Percentiles rank a stretch among this genome's conserved stretches.
phyloP scores from a whole-genome alignment of 441 rosid species.

The Flueggea neowawraea region DNA sequence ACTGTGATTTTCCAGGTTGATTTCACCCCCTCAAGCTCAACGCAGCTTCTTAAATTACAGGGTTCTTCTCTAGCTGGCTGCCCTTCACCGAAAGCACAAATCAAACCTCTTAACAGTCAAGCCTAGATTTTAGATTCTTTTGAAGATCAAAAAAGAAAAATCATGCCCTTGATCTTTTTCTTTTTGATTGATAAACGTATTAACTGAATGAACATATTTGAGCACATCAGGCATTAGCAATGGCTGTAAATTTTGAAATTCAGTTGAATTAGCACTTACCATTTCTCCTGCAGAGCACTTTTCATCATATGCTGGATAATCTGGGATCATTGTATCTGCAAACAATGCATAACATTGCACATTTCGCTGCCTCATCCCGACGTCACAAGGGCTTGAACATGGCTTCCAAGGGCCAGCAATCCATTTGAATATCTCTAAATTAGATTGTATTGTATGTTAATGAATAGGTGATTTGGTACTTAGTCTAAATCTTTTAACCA shows the following conservation, averaged over 20 bases:
- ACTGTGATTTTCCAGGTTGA: not conserved
- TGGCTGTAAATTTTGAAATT: no score
- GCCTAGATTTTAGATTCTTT: not conserved
- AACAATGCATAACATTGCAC: slow-evolving; percentile 12
- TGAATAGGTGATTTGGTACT: not conserved
- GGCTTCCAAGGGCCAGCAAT: slow-evolving; percentile 12
- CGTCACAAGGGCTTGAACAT: slow-evolving; percentile 8
- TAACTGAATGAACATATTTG: no score
- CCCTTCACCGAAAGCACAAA: not conserved
- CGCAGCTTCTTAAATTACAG: slow-evolving; percentile 10
- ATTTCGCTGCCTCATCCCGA: not conserved
- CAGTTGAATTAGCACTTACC: not conserved
- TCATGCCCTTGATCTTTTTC: no score
- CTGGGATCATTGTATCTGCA: slow-evolving; percentile 4
- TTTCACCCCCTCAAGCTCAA: not conserved
- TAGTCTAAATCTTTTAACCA: not conserved
- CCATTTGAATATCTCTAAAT: slow-evolving; percentile 9
- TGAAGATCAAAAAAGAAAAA: no score
- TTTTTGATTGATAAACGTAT: no score
- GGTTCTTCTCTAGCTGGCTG: slow-evolving; percentile 6
- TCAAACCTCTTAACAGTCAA: not conserved
- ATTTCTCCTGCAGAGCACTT: slow-evolving; percentile 3
- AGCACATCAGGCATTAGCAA: no score
- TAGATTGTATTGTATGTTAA: not conserved
- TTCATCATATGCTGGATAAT: slow-evolving; percentile 7